Base-by-base conservation (phyloP, 2,329 filamentous ascomycete species). In the Colletotrichum agaves region DNA sequence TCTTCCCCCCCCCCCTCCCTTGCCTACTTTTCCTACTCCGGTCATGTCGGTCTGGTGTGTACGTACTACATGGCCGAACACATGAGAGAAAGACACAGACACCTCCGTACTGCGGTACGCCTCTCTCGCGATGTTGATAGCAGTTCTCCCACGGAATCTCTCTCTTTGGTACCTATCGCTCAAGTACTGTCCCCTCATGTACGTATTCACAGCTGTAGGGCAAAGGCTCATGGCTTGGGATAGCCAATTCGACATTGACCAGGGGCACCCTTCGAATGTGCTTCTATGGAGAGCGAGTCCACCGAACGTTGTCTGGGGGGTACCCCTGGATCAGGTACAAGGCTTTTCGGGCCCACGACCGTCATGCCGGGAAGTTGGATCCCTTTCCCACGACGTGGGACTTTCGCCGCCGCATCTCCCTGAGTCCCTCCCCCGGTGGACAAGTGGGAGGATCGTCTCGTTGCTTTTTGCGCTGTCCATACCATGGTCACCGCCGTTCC, bases 401-500 rank as follows among this genome's bases (percentile, higher is more conserved):
- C 64, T 63, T 63, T 67, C 64, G 64, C 60, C 64, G 64, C 64
- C 64, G 64, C 64, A 67, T 67, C 64, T 67, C 64, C 64, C 58
- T 63, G 63, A 70, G 56, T 63, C 63, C 61, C 59, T 71, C 55
- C 67, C 67, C 66, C 70, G 70, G 64, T 53, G 61, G 64, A 63
- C 68, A 60, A 63, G 44, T 69, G 60, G 61, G 61, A 70, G 69
- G 62, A 71, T 71, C 69, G 66, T 69, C 70, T 71, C 61, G 63
- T 68, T 70, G 55, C 58, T 70, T 71, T 67, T 69, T 59, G 61
- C 59, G 70, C 63, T 71, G 59, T 59, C 49, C 69, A 65, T 65
- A 50, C 49, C 56, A 66, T 67, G 64, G 70, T 71, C 70, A 71
- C 70, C 70, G 70, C 70, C 63, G 64, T 71, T 71, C 70, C 65